These are phyloP conservation scores for Cercospora zeina DNA, from an alignment of 2,329 filamentous ascomycete genomes.

Conservation along the genomic window DNA sequence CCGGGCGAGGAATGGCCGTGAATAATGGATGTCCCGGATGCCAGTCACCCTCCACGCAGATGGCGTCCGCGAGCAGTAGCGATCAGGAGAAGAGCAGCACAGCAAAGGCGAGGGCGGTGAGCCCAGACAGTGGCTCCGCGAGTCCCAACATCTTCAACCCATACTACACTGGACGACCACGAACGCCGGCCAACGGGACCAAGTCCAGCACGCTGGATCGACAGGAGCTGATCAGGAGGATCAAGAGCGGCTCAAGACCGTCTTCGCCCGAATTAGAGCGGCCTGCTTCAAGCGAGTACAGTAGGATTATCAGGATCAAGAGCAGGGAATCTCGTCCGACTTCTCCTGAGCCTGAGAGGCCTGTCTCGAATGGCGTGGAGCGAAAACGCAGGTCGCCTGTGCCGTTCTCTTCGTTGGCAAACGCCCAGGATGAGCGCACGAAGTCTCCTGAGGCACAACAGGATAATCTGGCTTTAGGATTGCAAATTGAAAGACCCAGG, in stretches of 20 bases:
- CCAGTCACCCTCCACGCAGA: constrained; percentile 25
- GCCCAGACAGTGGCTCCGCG: constrained; percentile 25
- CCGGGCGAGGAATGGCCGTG: constrained; percentile 32
- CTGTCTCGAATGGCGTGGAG: constrained; percentile 27
- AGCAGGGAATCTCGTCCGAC: constrained; percentile 41
- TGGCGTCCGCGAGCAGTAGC: constrained; percentile 9
- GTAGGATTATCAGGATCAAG: constrained; percentile 76
- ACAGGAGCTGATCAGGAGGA: constrained; percentile 75
- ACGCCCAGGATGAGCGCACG: constrained; percentile 20
- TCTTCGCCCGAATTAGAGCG: constrained; percentile 33
- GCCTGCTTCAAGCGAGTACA: constrained; percentile 31
- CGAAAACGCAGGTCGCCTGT: constrained; percentile 55
- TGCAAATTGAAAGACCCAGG: constrained; percentile 74
- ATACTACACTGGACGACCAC: constrained; percentile 40
- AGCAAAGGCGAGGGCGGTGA: constrained; percentile 23
- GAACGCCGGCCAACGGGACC: constrained; percentile 36
- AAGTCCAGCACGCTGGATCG: constrained; percentile 55
- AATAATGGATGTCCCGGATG: constrained; percentile 29
- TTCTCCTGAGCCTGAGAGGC: constrained; percentile 33
- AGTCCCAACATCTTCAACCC: constrained; percentile 40
- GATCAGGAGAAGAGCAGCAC: constrained; percentile 19
- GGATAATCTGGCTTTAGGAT: constrained; percentile 38
- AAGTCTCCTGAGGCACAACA: constrained; percentile 29
- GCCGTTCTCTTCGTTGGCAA: constrained; percentile 16
- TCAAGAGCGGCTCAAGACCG: constrained; percentile 60